Evolutionary conservation across 768 basidiomycete species (phyloP), one percentile per base, ranked within the genome.

Genomic region (Tricholoma furcatifolium): DNA sequence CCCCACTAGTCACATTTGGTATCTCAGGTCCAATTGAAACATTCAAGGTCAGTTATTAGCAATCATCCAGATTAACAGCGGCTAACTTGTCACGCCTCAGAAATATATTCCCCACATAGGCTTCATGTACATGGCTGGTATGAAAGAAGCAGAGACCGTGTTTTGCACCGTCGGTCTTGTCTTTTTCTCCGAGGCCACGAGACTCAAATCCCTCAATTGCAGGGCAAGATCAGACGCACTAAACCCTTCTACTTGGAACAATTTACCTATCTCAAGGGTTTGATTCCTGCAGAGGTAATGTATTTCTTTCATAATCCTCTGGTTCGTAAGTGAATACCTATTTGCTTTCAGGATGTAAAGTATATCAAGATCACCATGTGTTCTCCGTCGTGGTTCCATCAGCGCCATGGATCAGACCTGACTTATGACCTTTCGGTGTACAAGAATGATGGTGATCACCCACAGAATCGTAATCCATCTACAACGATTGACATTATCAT

Each of bases 371-470:
- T 90, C 53, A 89, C 84, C 12, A 72, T 88, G 67, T 84, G 82
- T 54, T 81, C 86, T 0, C 88, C 87, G 3, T 82, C 83, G 32
- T 87, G 85, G 84, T 84, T 81, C 65, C 84, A 86, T 63, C 79
- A 86, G 24, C 79, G 82, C 21, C 84, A 85, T 62, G 86, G 86
- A 45, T 75, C 73, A 8, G 80, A 82, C 55, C 42, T 67, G 42
- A 81, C 82, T 6, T 85, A 83, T 60, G 80, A 80, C 53, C 71
- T 76, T 39, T 71, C 75, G 7, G 78, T 86, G 6, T 88, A 88
- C 67, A 70, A 73, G 41, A 79, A 73, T 61, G 85, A 87, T 61
- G 79, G 83, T 80, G 41, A 50, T 70, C 41, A 7, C 17, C 38
- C 9, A 24, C 21, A 17, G 1, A 14, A 6, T 32, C 32, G 8